A percentile compares a stretch with the other conserved stretches of the same genome.
phyloP scores from a whole-genome alignment of 2,329 filamentous ascomycete genomes.

The Aspergillus fijiensis region DNA sequence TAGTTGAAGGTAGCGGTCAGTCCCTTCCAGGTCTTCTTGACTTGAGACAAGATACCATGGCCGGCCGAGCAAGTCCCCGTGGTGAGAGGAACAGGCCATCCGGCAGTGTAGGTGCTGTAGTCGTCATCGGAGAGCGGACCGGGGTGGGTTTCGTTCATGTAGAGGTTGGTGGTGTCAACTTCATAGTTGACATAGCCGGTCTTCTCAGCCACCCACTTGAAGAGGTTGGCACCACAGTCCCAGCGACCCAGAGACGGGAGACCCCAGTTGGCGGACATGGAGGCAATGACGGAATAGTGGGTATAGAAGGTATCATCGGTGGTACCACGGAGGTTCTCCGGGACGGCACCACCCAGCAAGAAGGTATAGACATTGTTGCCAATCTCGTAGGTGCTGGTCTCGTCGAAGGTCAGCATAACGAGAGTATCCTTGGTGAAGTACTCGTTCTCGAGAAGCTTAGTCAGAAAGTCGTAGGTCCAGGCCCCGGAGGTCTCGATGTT shows the following conservation, averaged over 20 bases:
- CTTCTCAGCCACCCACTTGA: constrained; percentile 58
- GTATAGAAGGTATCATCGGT: constrained; percentile 69
- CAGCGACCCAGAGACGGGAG: constrained; percentile 68
- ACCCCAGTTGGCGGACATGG: constrained; percentile 69
- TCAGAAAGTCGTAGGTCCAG: constrained; percentile 69
- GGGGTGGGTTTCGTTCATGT: constrained; percentile 57
- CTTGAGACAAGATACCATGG: constrained; percentile 32
- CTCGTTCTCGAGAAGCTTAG: constrained; percentile 65
- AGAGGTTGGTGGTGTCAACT: constrained; percentile 44
- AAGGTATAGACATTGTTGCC: constrained; percentile 70
- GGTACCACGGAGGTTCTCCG: constrained; percentile 62
- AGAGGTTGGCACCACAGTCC: constrained; percentile 72
- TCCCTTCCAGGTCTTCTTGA: constrained; percentile 32
- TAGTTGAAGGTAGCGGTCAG: constrained; percentile 34
- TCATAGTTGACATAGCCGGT: constrained; percentile 56
- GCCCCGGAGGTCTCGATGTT: constrained; percentile 65
- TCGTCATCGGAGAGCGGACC: constrained; percentile 40
- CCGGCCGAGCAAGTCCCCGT: constrained; percentile 36
- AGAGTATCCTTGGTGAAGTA: constrained; percentile 76
- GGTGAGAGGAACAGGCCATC: constrained; percentile 36
- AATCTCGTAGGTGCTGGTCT: constrained; percentile 68
- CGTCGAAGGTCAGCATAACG: constrained; percentile 80
- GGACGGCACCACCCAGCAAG: constrained; percentile 73
- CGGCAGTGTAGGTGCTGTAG: constrained; percentile 25
- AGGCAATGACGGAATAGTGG: constrained; percentile 69